These are phyloP conservation scores for Chaetomium tenue DNA, from an alignment of 495 filamentous ascomycete species.

Conservation along the genomic window DNA sequence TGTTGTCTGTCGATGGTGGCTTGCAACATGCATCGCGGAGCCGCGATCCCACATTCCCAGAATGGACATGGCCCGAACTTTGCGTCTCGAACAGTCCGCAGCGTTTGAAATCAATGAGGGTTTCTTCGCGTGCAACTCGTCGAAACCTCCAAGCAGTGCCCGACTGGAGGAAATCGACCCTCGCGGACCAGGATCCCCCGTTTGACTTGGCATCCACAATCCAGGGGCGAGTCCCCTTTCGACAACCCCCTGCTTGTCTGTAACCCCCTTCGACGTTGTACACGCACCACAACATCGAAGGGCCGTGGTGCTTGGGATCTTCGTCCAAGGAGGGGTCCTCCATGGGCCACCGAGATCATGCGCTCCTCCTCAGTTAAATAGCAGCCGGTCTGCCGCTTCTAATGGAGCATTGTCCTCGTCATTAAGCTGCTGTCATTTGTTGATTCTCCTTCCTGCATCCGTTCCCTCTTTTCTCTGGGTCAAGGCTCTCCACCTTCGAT, in stretches of 20 bases:
- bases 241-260: constrained; percentile 15
- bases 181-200: constrained; percentile 31
- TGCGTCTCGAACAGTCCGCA: constrained; percentile 25
- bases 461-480: constrained; percentile 17
- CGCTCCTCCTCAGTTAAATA: constrained; percentile 32
- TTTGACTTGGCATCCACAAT: constrained; percentile 38
- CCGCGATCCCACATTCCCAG: background rate
- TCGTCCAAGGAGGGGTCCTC: constrained; percentile 7
- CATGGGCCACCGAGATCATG: constrained; percentile 28
- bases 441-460: constrained; percentile 21
- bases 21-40: background rate
- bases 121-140: constrained; percentile 26
- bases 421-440: constrained; percentile 20
- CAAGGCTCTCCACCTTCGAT: constrained; percentile 13
- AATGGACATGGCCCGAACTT: constrained; percentile 3
- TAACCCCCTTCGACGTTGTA: constrained; percentile 28
- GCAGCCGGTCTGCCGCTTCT: constrained; percentile 25
- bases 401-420: constrained; percentile 14
- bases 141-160: constrained; percentile 28
- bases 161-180: constrained; percentile 29
- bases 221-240: constrained; percentile 21
- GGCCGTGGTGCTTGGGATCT: constrained; percentile 24
- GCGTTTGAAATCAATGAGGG: constrained; percentile 33
- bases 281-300: constrained; percentile 24
- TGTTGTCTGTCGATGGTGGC: background rate